These are phyloP conservation scores for Naegleria lovaniensis DNA, from an alignment of 208 protist genomes.

Conservation along the genomic window DNA sequence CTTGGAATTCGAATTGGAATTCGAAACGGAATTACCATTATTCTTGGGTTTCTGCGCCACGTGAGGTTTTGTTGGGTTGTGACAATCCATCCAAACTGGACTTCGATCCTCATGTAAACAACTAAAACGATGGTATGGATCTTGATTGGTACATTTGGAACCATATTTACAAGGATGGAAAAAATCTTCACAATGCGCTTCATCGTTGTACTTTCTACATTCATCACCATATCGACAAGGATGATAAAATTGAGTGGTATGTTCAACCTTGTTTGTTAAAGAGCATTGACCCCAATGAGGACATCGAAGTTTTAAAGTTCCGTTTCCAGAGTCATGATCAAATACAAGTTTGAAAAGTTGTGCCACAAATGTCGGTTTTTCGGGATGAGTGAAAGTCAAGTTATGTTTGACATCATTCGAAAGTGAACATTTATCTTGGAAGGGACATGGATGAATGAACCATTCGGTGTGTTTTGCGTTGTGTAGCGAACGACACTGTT, in stretches of 20 bases:
- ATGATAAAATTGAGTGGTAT: neutral
- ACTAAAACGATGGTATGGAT: neutral
- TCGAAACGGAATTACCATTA: too few species aligned
- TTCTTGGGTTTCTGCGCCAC: too few species aligned
- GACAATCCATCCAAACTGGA: too few species aligned
- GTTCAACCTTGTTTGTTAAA: neutral
- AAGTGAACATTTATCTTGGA: neutral
- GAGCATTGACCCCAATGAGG: neutral
- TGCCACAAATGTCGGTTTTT: neutral
- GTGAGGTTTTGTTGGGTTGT: too few species aligned
- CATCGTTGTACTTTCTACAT: neutral
- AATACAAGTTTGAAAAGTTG: neutral
- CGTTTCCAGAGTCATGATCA: neutral
- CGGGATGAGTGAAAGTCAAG: neutral
- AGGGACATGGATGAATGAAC: neutral
- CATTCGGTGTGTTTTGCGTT: too few species aligned
- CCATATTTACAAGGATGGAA: neutral
- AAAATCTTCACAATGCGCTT: neutral
- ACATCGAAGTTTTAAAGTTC: neutral
- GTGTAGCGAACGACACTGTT: too few species aligned
- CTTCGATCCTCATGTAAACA: too few species aligned
- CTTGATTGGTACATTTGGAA: too few species aligned
- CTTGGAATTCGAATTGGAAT: too few species aligned
- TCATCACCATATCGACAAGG: neutral
- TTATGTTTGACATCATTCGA: neutral